Base-by-base conservation (phyloP, 2,329 filamentous ascomycete genomes). In the Bipolaris zeicola region DNA sequence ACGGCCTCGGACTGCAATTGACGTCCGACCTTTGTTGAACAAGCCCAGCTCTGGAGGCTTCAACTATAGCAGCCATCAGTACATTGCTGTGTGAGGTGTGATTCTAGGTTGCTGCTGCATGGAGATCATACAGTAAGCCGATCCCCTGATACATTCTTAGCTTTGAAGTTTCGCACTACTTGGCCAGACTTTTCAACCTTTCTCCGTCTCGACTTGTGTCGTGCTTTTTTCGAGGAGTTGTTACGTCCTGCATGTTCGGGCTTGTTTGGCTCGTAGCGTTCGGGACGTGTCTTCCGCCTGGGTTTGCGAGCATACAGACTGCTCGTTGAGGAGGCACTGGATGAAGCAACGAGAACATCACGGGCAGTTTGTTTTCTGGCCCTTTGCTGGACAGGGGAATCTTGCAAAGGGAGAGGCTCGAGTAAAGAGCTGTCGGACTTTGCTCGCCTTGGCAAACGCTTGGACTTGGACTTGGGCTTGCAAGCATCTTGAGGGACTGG, bases 1-100 rank as follows among this genome's bases (percentile, higher is more conserved):
- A 64, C 73, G 73, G 20, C 78, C 75, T 60, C 68, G 76, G 54
- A 78, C 65, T 34, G 78, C 77, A 34, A 72, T 77, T n/a, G 80
- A 82, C 39, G 78, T 77, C 52, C 73, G 77, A 16, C 81, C 81
- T 68, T 80, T 81, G 57, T 74, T 80, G 70, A 83, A 83, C 11
- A 83, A 67, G 1, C 81, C 81, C 44, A 77, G 62, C 49, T 68
- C 70, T 47, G 69, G 68, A 22, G 78, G 76, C 64, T 76, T 79
- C 56, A 82, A 70, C 80, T 82, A 58, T 49, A 57, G 59, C 64
- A 66, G 61, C 64, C 50, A 63, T 74, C 63, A 75, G 68, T 55
- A 50, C 18, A 18, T 20, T 44, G 52, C 41, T 14, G 48, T 52
- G 34, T 63, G 34, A 1, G 6, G 33, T 33, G 16, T 13, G 13